A percentile compares a stretch with the other conserved stretches of the same genome.
Evolutionary conservation across 345 rosid genomes (phyloP).

Genomic region (Heritiera fomes): DNA sequence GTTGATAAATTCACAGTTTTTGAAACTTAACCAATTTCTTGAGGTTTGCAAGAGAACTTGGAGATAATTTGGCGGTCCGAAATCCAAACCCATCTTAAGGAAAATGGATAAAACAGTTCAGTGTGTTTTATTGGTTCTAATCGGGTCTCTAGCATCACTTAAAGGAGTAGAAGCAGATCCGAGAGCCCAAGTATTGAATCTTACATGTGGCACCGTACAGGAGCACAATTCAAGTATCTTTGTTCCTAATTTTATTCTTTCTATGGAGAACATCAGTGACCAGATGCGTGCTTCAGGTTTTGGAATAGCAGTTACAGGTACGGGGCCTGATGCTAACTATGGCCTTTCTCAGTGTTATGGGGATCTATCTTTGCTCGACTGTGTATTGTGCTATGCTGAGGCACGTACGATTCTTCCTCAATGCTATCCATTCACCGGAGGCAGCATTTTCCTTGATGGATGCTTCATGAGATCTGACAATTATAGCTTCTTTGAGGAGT

Average conservation of each 20-base stretch:
- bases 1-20: background rate
- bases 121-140: slow-evolving; percentile 18
- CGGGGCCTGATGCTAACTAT: slow-evolving; percentile 68
- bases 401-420: slow-evolving; percentile 84
- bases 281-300: slow-evolving; percentile 60
- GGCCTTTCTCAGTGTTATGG: slow-evolving; percentile 92
- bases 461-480: slow-evolving; percentile 94
- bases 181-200: slow-evolving; percentile 47
- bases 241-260: slow-evolving; percentile 71
- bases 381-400: slow-evolving; percentile 88
- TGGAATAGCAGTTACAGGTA: slow-evolving; percentile 62
- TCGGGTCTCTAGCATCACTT: slow-evolving; percentile 18
- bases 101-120: slow-evolving; percentile 19
- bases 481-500: slow-evolving; percentile 74
- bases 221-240: slow-evolving; percentile 65
- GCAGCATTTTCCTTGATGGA: slow-evolving; percentile 82
- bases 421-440: slow-evolving; percentile 81
- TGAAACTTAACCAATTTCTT: background rate
- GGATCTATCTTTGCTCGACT: slow-evolving; percentile 74
- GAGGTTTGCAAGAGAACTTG: background rate
- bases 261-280: slow-evolving; percentile 81
- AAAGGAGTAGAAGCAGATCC: slow-evolving; percentile 50
- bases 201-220: slow-evolving; percentile 42
- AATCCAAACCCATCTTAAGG: background rate
- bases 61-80: background rate